A percentile compares a stretch with the other conserved stretches of the same genome.
Evolutionary conservation across 129 eudicot species (phyloP).

Genomic region (Glebionis coronaria): DNA sequence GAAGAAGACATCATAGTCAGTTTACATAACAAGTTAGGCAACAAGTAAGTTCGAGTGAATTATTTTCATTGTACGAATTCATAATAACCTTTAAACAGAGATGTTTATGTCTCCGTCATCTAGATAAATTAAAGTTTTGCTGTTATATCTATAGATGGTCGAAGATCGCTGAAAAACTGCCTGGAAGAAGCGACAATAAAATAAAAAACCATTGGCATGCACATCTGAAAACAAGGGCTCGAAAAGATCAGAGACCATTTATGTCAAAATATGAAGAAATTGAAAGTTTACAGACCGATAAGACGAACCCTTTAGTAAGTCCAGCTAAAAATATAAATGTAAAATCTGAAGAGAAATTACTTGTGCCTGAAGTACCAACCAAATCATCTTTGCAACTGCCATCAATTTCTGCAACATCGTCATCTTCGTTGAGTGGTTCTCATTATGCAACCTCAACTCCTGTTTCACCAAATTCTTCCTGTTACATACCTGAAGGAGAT

Average conservation of each 20-base stretch:
- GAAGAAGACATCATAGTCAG: slow-evolving; percentile 30
- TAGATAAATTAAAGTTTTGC: not conserved
- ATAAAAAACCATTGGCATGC: slow-evolving; percentile 51
- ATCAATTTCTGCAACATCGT: not conserved
- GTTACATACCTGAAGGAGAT: not conserved
- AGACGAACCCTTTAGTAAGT: slow-evolving; percentile 1
- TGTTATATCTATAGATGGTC: slow-evolving; percentile 38
- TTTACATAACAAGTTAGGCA: slow-evolving; percentile 30
- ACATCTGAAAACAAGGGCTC: slow-evolving; percentile 21
- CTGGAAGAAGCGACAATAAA: slow-evolving; percentile 53
- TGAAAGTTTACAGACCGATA: not conserved
- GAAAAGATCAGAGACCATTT: slow-evolving; percentile 1
- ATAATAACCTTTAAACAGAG: not conserved
- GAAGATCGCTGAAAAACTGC: slow-evolving; percentile 33
- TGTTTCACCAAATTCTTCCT: not conserved
- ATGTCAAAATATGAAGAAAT: not conserved
- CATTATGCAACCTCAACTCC: not conserved
- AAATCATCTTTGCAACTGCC: slow-evolving; percentile 13
- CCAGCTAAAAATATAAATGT: not conserved
- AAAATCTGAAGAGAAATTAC: slow-evolving; percentile 5
- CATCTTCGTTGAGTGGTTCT: not conserved
- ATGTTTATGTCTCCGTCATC: not conserved
- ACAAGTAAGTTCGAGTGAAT: slow-evolving; percentile 24
- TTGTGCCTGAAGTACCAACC: slow-evolving; percentile 18
- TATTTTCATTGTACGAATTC: not conserved